These are phyloP conservation scores for Geotrichum fermentans DNA, from an alignment of 1,139 yeast genomes.

Conservation along the genomic window DNA sequence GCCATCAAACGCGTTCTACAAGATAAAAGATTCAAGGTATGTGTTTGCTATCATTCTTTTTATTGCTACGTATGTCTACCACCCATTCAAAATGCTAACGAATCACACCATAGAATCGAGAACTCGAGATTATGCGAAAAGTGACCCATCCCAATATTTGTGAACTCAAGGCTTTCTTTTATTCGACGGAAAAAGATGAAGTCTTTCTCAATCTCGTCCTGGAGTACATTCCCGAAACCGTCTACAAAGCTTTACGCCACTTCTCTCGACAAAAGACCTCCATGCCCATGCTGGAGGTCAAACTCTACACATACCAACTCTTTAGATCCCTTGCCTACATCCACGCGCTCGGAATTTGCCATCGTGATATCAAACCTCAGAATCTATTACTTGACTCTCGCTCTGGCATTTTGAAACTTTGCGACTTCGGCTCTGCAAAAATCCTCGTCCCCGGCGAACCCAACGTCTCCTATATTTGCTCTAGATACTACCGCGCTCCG, in stretches of 20 bases:
- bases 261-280: constrained; percentile 64
- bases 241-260: constrained; percentile 84
- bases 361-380: constrained; percentile 96
- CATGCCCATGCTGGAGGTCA: constrained; percentile 89
- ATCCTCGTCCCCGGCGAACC: constrained; percentile 88
- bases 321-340: constrained; percentile 87
- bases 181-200: constrained; percentile 71
- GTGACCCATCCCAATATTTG: constrained; percentile 84
- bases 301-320: constrained; percentile 85
- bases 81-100: background rate
- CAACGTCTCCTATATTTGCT: constrained; percentile 91
- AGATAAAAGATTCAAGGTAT: constrained; percentile 77
- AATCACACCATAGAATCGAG: constrained; percentile 54
- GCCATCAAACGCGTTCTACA: constrained; percentile 94
- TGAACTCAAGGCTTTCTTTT: constrained; percentile 81
- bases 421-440: constrained; percentile 99
- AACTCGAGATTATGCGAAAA: constrained; percentile 89
- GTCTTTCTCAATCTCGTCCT: constrained; percentile 80
- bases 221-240: constrained; percentile 91
- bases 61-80: background rate
- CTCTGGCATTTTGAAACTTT: constrained; percentile 79
- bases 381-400: constrained; percentile 84
- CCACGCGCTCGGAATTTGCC: constrained; percentile 89
- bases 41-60: background rate
- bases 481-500: constrained; percentile 94